These are phyloP conservation scores for Selenicereus undatus DNA, from an alignment of 148 eudicot species.

Conservation along the genomic window DNA sequence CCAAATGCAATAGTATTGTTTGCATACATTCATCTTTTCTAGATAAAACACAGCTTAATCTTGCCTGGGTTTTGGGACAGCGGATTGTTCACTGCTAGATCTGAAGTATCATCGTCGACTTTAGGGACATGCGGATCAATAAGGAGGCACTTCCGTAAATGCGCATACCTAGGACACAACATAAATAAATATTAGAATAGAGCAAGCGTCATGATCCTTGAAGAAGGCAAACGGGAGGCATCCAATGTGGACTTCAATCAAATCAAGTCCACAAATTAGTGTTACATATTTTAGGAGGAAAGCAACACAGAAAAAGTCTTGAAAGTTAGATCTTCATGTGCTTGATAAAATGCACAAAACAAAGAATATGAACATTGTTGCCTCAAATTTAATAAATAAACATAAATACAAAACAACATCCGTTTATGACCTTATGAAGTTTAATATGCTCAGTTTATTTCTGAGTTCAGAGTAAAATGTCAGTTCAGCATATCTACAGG, in stretches of 20 bases:
- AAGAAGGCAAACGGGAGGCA: neutral
- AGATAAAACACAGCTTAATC: constrained; percentile 2
- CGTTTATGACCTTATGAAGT: neutral
- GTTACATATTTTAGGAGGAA: neutral
- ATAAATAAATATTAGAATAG: constrained; percentile 15
- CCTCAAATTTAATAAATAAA: too few species aligned
- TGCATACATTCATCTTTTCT: neutral
- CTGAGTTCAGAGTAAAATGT: neutral
- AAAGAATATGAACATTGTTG: neutral
- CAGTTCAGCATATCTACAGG: neutral
- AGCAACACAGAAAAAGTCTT: neutral
- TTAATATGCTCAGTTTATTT: neutral
- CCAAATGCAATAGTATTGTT: neutral
- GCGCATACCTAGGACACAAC: constrained; percentile 61
- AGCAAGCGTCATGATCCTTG: neutral
- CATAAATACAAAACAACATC: too few species aligned
- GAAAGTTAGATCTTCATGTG: neutral
- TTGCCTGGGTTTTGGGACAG: constrained; percentile 91
- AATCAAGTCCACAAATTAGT: neutral
- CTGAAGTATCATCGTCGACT: constrained; percentile 53
- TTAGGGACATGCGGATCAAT: constrained; percentile 70
- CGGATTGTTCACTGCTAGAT: constrained; percentile 80
- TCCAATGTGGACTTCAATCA: neutral
- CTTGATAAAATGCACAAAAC: neutral
- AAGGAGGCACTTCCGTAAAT: constrained; percentile 64